Percentiles rank a stretch among this genome's conserved stretches.
Conservation (phyloP, 2,329 filamentous ascomycete species). For the Colletotrichum sp. region DNA sequence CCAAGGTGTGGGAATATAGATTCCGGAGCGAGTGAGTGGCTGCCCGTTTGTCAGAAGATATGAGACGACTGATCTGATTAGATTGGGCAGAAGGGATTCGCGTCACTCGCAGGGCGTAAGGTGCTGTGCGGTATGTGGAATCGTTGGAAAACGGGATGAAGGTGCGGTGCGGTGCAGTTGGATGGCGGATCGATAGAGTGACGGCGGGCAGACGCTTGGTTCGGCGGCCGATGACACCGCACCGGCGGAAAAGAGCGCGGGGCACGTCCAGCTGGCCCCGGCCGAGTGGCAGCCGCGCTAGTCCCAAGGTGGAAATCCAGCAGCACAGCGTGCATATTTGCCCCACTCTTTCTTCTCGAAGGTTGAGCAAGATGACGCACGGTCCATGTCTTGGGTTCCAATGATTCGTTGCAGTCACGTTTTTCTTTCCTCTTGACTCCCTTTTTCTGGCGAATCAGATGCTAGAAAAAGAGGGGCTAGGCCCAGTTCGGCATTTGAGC, state of each 20-base stretch:
- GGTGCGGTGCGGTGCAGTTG: conserved; percentile 1
- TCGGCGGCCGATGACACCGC: conserved; percentile 4
- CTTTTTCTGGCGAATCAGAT: neutral
- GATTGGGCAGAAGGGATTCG: neutral
- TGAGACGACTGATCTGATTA: neutral
- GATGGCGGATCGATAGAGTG: neutral
- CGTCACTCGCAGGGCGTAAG: neutral
- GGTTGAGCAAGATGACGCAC: neutral
- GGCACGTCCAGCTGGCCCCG: neutral
- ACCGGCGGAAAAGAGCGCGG: neutral
- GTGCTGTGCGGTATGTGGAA: neutral
- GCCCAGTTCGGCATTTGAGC: neutral
- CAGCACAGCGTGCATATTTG: conserved; percentile 20
- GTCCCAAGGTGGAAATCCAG: conserved; percentile 33
- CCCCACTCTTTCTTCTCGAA: neutral
- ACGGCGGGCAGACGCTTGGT: neutral
- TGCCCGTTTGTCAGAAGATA: neutral
- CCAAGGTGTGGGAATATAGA: neutral
- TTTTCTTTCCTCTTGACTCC: neutral
- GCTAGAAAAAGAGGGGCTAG: neutral
- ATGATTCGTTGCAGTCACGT: neutral
- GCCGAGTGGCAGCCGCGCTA: conserved; percentile 24
- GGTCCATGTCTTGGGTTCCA: neutral
- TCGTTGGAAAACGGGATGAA: neutral
- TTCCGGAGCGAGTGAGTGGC: neutral